Base-by-base conservation (phyloP, 352 stramenopile genomes). In the Thalassiosira exigua region DNA sequence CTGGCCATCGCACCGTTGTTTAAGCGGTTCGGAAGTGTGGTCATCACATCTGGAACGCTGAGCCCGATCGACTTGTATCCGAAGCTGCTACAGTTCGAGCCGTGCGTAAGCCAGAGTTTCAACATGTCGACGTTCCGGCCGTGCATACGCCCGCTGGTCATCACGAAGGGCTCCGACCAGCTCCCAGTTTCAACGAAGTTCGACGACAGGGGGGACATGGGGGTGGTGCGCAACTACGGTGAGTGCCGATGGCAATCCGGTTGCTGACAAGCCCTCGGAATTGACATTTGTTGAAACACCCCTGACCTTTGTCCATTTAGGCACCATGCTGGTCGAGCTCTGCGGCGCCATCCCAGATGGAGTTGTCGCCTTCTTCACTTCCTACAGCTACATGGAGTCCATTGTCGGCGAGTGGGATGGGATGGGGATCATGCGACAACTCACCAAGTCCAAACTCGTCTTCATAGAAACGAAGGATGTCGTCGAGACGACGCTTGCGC, bases 401-500 rank as follows among this genome's bases (percentile, higher is more conserved):
- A 98, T 99, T 54, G 95, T 99, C n/a, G 94, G 90, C 1, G 94
- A 98, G 70, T 99, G 97, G 97, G 95, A 99, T 78, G 87, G 93
- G 11, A 90, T 93, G 69, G 91, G 92, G n/a, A 91, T 97, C 21
- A 90, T 99, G 14, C 95, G 96, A 81, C 94, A 97, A 54, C 92
- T 99, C 19, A 91, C 98, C 7, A 92, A 97, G 44, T 95, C 96
- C 65, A 99, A 99, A 86, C 82, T 99, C 17, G 85, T 99, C 7
- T 99, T 99, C 69, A 98, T 99, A 46, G 98, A 99, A 89, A 99
- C 97, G 5, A 99, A 99, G 67, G 97, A 99, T 87, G 97, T 99
- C 57, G 96, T 99, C 24, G 97, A 99, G 87, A 99, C 97, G 21
- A 99, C 97, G 12, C 83, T 99, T 30, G 97, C 98, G 12, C 88